Percentiles rank a stretch among this genome's conserved stretches.
phyloP scores from a whole-genome alignment of 169 alveolate genomes.

The Cryptosporidium baileyi region DNA sequence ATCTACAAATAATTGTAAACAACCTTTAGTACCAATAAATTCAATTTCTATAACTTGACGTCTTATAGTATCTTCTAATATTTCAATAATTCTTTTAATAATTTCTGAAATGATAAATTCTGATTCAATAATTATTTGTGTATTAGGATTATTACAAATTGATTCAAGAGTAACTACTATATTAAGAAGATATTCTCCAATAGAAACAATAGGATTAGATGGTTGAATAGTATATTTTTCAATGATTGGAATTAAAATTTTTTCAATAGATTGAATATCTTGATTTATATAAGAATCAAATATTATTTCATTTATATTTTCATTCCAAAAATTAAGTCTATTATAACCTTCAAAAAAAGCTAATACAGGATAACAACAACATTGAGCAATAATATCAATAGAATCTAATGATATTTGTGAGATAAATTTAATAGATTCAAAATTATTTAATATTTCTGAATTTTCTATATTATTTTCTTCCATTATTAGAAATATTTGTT shows the following conservation, averaged over 20 bases:
- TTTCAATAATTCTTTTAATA: slow-evolving; percentile 12
- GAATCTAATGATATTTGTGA: slow-evolving; percentile 38
- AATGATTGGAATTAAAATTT: neutral
- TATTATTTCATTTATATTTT: neutral
- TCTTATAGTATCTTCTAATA: slow-evolving; percentile 20
- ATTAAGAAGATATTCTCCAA: slow-evolving; percentile 54
- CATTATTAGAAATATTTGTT: too few relatives aligned
- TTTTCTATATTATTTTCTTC: neutral
- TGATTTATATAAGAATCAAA: neutral
- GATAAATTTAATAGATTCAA: slow-evolving; percentile 4
- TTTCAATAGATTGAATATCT: neutral
- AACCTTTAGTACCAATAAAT: neutral
- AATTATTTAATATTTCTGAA: neutral
- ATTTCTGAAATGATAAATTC: slow-evolving; percentile 3
- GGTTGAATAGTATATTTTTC: slow-evolving; percentile 20
- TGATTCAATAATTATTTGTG: slow-evolving; percentile 10
- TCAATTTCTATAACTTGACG: slow-evolving; percentile 56
- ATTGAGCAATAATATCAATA: slow-evolving; percentile 48
- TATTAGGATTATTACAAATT: neutral
- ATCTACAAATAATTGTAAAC: slow-evolving; percentile 36
- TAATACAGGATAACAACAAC: slow-evolving; percentile 54
- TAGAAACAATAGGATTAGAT: slow-evolving; percentile 15
- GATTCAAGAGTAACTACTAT: slow-evolving; percentile 46
- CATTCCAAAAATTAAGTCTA: neutral
- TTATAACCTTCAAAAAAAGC: slow-evolving; percentile 52